A percentile compares a stretch with the other conserved stretches of the same genome.
Evolutionary conservation across 768 basidiomycete genomes (phyloP).

Genomic region (Lyophyllum semitale): DNA sequence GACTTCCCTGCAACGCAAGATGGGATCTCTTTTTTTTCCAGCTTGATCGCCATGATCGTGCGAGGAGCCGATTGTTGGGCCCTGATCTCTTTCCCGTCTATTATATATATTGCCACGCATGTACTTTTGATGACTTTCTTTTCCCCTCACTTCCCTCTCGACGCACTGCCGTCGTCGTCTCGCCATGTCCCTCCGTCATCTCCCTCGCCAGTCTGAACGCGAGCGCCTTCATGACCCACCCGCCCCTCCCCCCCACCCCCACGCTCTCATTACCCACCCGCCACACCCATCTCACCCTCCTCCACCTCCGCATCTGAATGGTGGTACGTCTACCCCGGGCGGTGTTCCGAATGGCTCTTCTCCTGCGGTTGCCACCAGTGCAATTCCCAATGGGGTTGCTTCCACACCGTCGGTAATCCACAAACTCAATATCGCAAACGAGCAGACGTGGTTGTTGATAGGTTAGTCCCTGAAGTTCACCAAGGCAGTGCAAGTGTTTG

Average conservation of each 20-base stretch:
- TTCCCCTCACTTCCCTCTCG: constrained; percentile 39
- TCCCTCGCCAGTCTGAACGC: constrained; percentile 59
- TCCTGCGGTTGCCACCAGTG: constrained; percentile 42
- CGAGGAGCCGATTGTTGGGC: constrained; percentile 47
- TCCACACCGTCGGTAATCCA: constrained; percentile 53
- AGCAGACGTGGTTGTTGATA: constrained; percentile 94
- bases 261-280: constrained; percentile 36
- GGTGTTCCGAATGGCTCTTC: constrained; percentile 47
- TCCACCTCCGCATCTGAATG: constrained; percentile 55
- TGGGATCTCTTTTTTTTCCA: constrained; percentile 44
- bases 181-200: constrained; percentile 59
- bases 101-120: constrained; percentile 61
- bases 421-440: constrained; percentile 84
- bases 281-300: constrained; percentile 29
- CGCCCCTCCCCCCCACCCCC: constrained; percentile 34
- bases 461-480: constrained; percentile 44
- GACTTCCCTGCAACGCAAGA: constrained; percentile 44
- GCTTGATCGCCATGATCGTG: constrained; percentile 70
- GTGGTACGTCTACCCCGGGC: constrained; percentile 44
- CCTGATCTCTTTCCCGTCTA: constrained; percentile 43
- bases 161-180: constrained; percentile 27
- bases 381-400: constrained; percentile 32
- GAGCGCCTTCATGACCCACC: constrained; percentile 68
- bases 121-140: constrained; percentile 46
- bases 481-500: constrained; percentile 14